phyloP scores from a whole-genome alignment of 345 rosid genomes.

The Conringia planisiliqua region DNA sequence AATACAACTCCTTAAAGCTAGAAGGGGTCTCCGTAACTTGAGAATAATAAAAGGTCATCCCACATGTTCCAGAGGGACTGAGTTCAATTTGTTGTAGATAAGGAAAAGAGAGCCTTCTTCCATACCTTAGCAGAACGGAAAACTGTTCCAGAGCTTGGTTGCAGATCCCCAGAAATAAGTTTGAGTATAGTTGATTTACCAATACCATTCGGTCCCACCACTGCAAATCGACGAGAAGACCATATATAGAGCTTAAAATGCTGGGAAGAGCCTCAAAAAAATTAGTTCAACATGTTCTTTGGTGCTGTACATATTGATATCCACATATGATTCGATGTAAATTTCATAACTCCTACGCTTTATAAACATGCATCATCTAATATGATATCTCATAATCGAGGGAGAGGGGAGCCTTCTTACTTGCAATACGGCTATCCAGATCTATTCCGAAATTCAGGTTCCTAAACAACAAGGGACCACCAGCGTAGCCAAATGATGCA shows the following conservation, averaged over 20 bases:
- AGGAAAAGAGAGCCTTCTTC: background rate
- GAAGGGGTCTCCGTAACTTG: background rate
- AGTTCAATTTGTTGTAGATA: background rate
- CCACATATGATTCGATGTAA: background rate
- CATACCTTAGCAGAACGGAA: constrained; percentile 97
- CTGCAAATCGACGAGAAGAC: constrained; percentile 44
- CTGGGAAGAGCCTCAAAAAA: constrained; percentile 1
- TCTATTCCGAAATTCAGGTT: constrained; percentile 97
- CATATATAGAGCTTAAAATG: constrained; percentile 14
- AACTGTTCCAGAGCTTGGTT: constrained; percentile 96
- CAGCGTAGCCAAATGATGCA: constrained; percentile 98
- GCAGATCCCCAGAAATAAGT: constrained; percentile 90
- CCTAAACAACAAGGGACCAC: constrained; percentile 80
- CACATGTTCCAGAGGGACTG: background rate
- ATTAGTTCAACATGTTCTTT: constrained; percentile 1
- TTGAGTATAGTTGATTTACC: constrained; percentile 98
- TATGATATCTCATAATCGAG: background rate
- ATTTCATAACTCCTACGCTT: background rate
- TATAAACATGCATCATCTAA: background rate
- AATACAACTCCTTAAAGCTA: background rate
- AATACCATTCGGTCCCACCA: constrained; percentile 99
- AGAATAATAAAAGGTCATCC: background rate
- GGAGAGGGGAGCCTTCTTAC: constrained; percentile 47
- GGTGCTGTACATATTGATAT: background rate
- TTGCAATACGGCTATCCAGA: constrained; percentile 96